A percentile compares a stretch with the other conserved stretches of the same genome.
Conservation (phyloP, 2,329 filamentous ascomycete species). For the Fusarium subtropicale region DNA sequence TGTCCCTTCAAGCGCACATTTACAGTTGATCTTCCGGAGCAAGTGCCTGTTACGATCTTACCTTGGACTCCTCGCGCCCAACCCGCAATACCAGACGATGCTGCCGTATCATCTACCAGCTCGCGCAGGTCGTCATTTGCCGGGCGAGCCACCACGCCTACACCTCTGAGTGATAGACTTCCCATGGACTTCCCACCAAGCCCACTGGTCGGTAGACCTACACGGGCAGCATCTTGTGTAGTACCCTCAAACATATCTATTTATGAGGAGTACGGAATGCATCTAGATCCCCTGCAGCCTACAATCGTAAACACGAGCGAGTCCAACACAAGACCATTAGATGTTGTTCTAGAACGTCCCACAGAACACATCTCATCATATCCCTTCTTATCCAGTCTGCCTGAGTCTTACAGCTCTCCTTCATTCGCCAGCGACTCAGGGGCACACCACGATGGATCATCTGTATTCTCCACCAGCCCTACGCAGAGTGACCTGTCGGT, state of each 20-base stretch:
- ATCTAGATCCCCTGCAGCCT: slow-evolving; percentile 16
- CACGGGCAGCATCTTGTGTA: slow-evolving; percentile 16
- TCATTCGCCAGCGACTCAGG: slow-evolving; percentile 12
- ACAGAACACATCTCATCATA: slow-evolving; percentile 9
- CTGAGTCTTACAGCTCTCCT: slow-evolving; percentile 9
- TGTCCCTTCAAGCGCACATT: slow-evolving; percentile 87
- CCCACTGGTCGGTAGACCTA: slow-evolving; percentile 15
- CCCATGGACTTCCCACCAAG: slow-evolving; percentile 21
- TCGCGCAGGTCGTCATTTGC: slow-evolving; percentile 36
- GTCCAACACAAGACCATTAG: slow-evolving; percentile 13
- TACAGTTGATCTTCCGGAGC: slow-evolving; percentile 77
- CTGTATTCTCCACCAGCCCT: slow-evolving; percentile 21
- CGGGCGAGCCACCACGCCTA: slow-evolving; percentile 32
- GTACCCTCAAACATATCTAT: slow-evolving; percentile 22
- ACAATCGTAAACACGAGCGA: not conserved
- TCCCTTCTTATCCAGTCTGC: slow-evolving; percentile 7
- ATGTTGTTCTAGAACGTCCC: slow-evolving; percentile 30
- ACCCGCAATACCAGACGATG: slow-evolving; percentile 23
- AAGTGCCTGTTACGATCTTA: slow-evolving; percentile 72
- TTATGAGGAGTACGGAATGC: slow-evolving; percentile 24
- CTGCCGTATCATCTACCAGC: slow-evolving; percentile 14
- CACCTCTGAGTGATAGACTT: slow-evolving; percentile 15
- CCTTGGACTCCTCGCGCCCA: slow-evolving; percentile 70
- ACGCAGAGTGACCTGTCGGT: slow-evolving; percentile 17
- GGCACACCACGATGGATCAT: slow-evolving; percentile 11